Evolutionary conservation across 306 rosid species (phyloP).

Genomic region (Quercus bicolor): DNA sequence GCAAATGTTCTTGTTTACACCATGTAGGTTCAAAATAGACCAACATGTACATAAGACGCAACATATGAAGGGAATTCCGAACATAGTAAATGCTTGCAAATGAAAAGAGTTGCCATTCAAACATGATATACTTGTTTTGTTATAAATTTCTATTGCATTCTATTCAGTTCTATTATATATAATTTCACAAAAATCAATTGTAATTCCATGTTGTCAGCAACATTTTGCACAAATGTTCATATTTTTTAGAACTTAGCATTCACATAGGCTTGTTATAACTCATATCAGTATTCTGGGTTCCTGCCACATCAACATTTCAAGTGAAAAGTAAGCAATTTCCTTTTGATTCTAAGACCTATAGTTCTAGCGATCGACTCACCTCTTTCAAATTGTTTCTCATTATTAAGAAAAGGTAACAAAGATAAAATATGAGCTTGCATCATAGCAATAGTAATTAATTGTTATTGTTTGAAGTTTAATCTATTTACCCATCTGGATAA

Average conservation of each 20-base stretch:
- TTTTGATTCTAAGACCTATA: not conserved
- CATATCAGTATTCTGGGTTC: not conserved
- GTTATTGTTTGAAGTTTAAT: too few relatives aligned
- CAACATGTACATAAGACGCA: too few relatives aligned
- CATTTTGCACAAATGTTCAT: not conserved
- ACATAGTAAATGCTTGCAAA: too few relatives aligned
- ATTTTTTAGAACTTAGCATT: not conserved
- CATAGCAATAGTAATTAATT: too few relatives aligned
- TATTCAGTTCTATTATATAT: not conserved
- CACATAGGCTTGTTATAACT: not conserved
- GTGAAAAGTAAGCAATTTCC: not conserved
- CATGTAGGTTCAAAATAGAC: too few relatives aligned
- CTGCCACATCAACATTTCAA: not conserved
- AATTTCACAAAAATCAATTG: not conserved
- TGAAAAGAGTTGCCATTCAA: not conserved
- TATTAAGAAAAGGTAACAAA: not conserved
- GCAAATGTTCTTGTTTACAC: too few relatives aligned
- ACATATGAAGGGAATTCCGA: too few relatives aligned
- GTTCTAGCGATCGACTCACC: not conserved
- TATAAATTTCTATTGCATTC: not conserved
- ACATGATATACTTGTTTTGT: not conserved
- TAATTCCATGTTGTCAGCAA: not conserved
- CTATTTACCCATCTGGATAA: too few relatives aligned
- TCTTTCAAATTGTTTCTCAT: constrained; percentile 2
- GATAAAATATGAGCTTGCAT: too few relatives aligned